Base-by-base conservation (phyloP, 495 filamentous ascomycete species). In the Cercophora newfieldiana region DNA sequence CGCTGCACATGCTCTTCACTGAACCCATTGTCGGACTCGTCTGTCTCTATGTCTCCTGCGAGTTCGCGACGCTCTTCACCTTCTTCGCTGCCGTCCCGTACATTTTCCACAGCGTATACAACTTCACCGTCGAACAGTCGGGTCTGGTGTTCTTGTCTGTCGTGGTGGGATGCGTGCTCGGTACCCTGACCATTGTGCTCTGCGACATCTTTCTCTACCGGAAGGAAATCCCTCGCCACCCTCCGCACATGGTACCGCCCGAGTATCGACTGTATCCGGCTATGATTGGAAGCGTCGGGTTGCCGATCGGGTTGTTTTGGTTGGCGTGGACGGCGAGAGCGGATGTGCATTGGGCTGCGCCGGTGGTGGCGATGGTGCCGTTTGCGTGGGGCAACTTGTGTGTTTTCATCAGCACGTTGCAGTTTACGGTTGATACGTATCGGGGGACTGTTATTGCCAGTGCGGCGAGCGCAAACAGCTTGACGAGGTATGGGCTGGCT, bases 81-180 rank as follows among this genome's bases (percentile, higher is more conserved):
- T 91, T 90, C 78, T 90, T 91, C 66, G 86, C 86, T 14, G 87
- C 86, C 0, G 81, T 89, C 25, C 88, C 87, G 0, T 79, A 82
- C 53, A 74, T 85, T 6, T 88, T 86, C 66, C 48, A 74, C 51
- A 65, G 66, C 3, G 74, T 83, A 19, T 88, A 90, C 69, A 67
- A 71, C 47, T 87, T 87, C 59, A 66, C 72, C 2, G 58, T 76
- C 5, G 82, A 82, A 51, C 68, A 87, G 54, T 76, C 76, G 7
- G 88, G 89, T 2, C 75, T 90, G 0, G 79, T 83, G 1, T 91
- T 90, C 66, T 51, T 90, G 24, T 78, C 78, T 8, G 81, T 91
- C 65, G 82, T 82, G 0, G 65, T 85, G 0, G 89, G 89, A 10
- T 86, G 84, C 65, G 16, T 84, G 1, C 55, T 89, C 0, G 83